Evolutionary conservation across 192 early-diverging fungal genomes (phyloP), one percentile per base, ranked within the genome.

Genomic region (Phlyctochytrium planicorne): DNA sequence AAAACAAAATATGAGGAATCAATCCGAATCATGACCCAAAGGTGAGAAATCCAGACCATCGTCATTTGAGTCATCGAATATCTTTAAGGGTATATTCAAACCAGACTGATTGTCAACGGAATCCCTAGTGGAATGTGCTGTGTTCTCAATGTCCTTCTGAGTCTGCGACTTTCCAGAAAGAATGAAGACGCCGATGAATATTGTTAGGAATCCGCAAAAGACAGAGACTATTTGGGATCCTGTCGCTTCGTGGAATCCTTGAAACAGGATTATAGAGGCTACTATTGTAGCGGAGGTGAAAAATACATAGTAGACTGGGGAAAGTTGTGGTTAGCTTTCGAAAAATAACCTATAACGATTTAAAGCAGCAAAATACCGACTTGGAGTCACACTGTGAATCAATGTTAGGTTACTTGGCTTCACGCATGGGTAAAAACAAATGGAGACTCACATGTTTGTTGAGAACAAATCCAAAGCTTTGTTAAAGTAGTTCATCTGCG

Each of bases 401-500:
- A n/a, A n/a, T n/a, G n/a, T n/a, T n/a, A n/a, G n/a, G n/a, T n/a
- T n/a, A n/a, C n/a, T n/a, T n/a, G n/a, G n/a, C n/a, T n/a, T n/a
- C n/a, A n/a, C n/a, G n/a, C n/a, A n/a, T n/a, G n/a, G n/a, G n/a
- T n/a, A n/a, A n/a, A n/a, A n/a, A n/a, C n/a, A n/a, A n/a, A n/a
- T n/a, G n/a, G n/a, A n/a, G n/a, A n/a, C n/a, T n/a, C n/a, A n/a
- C n/a, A 72, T 71, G 57, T 20, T 95, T 55, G 96, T 96, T 27
- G 91, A 91, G 73, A 95, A 98, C 65, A 89, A 78, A 68, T 93
- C 93, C 31, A 98, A 78, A 23, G 96, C 93, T 80, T 96, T 98
- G 83, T 98, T 98, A 66, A 98, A 94, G 77, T 96, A 98, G 77
- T 98, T 98, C 88, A 96, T 92, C 80, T 98, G 96, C 32, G 90